These are phyloP conservation scores for Daldinia bambusicola DNA, from an alignment of 495 filamentous ascomycete genomes.

Conservation along the genomic window DNA sequence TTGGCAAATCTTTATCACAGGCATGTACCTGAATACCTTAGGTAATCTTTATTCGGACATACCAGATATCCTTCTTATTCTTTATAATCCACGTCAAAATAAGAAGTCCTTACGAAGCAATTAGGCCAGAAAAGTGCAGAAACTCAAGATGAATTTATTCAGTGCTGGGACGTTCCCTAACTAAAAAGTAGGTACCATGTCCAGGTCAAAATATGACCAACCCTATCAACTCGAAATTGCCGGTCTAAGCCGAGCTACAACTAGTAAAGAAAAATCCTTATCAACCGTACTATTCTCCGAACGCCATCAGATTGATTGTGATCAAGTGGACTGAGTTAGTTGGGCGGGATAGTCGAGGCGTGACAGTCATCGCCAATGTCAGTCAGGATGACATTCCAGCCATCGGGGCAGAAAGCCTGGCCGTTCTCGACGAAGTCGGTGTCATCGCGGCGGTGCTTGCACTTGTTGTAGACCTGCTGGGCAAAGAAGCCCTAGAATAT, in stretches of 20 bases:
- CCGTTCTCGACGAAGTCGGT: constrained; percentile 32
- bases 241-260: neutral
- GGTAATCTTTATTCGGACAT: too few relatives aligned
- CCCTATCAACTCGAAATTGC: neutral
- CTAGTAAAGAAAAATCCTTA: neutral
- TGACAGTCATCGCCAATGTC: constrained; percentile 27
- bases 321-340: neutral
- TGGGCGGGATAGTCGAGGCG: constrained; percentile 10
- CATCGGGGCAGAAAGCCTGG: constrained; percentile 39
- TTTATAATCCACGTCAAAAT: neutral
- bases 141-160: neutral
- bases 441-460: constrained; percentile 27
- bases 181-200: constrained; percentile 2
- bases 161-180: neutral
- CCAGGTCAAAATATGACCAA: constrained; percentile 1
- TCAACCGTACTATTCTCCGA: neutral
- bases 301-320: neutral
- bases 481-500: constrained; percentile 30
- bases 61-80: neutral
- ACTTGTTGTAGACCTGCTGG: constrained; percentile 34
- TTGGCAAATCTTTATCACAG: neutral
- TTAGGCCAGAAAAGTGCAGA: neutral
- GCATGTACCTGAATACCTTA: neutral
- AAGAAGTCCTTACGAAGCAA: neutral
- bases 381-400: constrained; percentile 41